A percentile compares a stretch with the other conserved stretches of the same genome.
phyloP scores from a whole-genome alignment of 1,284 basidiomycete species.

The Sphagnurus paluster region DNA sequence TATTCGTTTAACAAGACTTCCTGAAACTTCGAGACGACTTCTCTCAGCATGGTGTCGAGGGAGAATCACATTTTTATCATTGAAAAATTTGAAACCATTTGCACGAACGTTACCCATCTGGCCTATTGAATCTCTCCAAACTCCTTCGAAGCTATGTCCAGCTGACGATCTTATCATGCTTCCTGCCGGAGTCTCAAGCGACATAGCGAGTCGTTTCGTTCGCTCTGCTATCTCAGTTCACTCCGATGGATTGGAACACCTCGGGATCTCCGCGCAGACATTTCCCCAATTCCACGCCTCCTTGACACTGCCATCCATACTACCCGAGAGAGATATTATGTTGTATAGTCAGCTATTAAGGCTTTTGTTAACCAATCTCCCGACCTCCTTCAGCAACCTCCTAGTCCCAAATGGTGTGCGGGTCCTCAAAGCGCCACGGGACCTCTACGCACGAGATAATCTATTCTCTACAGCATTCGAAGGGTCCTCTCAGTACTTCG shows the following conservation, averaged over 20 bases:
- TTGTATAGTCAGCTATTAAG: conserved; percentile 19
- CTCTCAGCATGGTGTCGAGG: conserved; percentile 32
- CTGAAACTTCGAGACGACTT: conserved; percentile 9
- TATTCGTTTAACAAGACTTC: conserved; percentile 13
- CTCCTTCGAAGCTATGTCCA: conserved; percentile 12
- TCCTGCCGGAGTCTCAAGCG: conserved; percentile 25
- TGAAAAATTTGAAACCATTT: conserved; percentile 14
- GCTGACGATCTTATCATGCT: conserved; percentile 30
- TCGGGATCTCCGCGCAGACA: conserved; percentile 16
- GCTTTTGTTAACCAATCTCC: conserved; percentile 6
- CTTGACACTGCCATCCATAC: conserved; percentile 23
- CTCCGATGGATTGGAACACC: conserved; percentile 14
- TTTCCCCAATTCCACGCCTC: conserved; percentile 19
- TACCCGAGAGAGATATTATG: conserved; percentile 18
- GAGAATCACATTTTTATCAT: conserved; percentile 17
- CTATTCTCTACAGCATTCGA: conserved; percentile 35
- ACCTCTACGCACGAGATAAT: conserved; percentile 32
- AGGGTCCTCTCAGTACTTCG: conserved; percentile 26
- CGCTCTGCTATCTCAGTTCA: conserved; percentile 11
- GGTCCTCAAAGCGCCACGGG: conserved; percentile 22
- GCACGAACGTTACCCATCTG: conserved; percentile 35
- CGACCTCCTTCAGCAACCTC: conserved; percentile 15
- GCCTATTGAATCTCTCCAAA: conserved; percentile 19
- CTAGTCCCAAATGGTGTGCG: conserved; percentile 29
- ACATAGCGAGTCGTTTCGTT: conserved; percentile 9